These are phyloP conservation scores for Colletotrichum tropicale DNA, from an alignment of 2,329 filamentous ascomycete genomes.

Conservation along the genomic window DNA sequence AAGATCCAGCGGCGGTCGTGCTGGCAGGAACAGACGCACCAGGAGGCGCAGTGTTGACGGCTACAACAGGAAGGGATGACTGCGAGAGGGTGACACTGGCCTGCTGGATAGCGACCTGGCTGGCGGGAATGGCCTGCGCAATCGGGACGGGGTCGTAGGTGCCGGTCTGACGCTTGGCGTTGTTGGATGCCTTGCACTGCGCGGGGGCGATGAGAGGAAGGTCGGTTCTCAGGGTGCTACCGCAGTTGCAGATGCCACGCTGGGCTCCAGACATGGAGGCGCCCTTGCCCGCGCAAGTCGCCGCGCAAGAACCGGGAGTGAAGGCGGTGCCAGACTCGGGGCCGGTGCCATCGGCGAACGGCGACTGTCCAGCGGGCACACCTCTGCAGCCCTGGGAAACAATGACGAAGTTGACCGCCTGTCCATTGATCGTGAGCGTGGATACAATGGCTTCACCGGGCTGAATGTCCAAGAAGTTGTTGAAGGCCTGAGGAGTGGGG, in stretches of 20 bases:
- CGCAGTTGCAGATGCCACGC: not conserved
- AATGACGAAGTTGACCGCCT: not conserved
- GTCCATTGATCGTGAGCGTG: not conserved
- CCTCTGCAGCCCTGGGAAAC: not conserved
- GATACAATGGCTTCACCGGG: not conserved
- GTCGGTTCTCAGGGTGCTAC: not conserved
- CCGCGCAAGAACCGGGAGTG: not conserved
- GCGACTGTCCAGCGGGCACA: slow-evolving; percentile 2
- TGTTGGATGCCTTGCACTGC: not conserved
- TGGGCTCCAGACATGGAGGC: not conserved
- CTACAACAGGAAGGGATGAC: not conserved
- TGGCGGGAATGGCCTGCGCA: not conserved
- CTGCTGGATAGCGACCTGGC: not conserved
- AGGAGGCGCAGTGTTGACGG: not conserved
- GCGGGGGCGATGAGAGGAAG: not conserved
- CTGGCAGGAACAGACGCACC: not conserved
- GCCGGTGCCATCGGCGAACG: not conserved
- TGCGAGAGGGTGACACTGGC: not conserved
- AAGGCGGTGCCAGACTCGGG: not conserved
- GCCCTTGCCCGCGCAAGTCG: not conserved
- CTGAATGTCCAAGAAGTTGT: not conserved
- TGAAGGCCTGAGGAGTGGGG: not conserved
- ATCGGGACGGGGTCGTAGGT: not conserved
- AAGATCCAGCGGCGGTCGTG: not conserved
- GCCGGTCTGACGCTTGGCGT: not conserved